Base-by-base conservation (phyloP, 2,329 filamentous ascomycete species). In the Ophiostoma australiae region DNA sequence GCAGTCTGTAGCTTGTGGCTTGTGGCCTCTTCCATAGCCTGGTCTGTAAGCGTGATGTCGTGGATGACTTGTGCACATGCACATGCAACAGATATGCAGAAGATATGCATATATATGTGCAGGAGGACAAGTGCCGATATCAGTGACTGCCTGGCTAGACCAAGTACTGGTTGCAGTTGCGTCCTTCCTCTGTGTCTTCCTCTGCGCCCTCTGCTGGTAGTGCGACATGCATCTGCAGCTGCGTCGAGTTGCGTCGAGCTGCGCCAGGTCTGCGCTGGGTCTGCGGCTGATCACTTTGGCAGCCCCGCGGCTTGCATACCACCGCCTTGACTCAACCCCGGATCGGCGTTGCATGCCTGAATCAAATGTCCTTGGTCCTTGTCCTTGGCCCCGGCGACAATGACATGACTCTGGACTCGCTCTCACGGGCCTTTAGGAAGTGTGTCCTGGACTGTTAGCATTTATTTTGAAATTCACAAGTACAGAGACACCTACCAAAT, bases 401-500 rank as follows among this genome's bases (percentile, higher is more conserved):
- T 48, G 44, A 48, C 20, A 48, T 48, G 44, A 48, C 44, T 48
- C 37, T 39, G 3, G 10, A 39, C 37, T 11, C 10, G 37, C 37
- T 39, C 20, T 58, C 52, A 58, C 17, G 58, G 27, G 11, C 58
- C 58, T 20, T 63, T 31, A n/a, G 66, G 66, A 27, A 67, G 66
- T 5, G n/a, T 67, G 11, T 67, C 66, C 66, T 67, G 33, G 4
- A 27, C 13, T 27, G 66, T 67, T 39, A 67, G 39, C 10, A 11
- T 58, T 2, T 13, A 0, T 4, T 15, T 4, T 11, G 7, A n/a
- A 10, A 39, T 1, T 11, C n/a, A 37, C 10, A 13, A 33, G 3
- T 4, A 11, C 4, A 0, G 15, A 17, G 37, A 23, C 3, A 48
- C 66, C 10, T 27, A 67, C 66, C 66, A 67, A 20, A 44, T 98